Evolutionary conservation across 2,329 filamentous ascomycete genomes (phyloP).

Genomic region (Endoconidiophora polonica): DNA sequence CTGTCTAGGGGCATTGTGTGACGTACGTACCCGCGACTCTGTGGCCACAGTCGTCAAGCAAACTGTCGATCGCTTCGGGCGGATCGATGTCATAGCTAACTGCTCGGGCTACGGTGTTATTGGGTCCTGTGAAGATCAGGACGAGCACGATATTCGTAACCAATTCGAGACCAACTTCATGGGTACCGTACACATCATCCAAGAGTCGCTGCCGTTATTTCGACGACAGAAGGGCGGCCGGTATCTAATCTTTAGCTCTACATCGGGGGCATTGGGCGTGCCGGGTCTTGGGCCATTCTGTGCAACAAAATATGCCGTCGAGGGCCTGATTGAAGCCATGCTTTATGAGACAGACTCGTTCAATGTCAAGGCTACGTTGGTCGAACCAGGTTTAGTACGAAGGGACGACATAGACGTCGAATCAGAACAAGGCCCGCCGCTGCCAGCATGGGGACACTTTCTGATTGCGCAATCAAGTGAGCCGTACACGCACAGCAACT

Average conservation of each 20-base stretch:
- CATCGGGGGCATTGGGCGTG: constrained; percentile 79
- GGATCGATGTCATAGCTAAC: constrained; percentile 79
- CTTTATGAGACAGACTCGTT: constrained; percentile 85
- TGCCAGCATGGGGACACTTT: constrained; percentile 83
- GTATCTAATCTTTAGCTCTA: constrained; percentile 90
- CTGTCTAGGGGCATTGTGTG: constrained; percentile 70
- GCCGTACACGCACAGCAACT: constrained; percentile 59
- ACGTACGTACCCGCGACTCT: constrained; percentile 68
- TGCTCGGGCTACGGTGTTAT: constrained; percentile 94
- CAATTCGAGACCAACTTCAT: constrained; percentile 98
- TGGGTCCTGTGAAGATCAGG: constrained; percentile 89
- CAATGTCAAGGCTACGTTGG: constrained; percentile 84
- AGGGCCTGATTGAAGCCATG: constrained; percentile 91
- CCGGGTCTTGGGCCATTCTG: constrained; percentile 89
- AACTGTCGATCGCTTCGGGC: constrained; percentile 58
- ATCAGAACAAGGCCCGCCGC: constrained; percentile 28
- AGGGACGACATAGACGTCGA: constrained; percentile 55
- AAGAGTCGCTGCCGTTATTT: constrained; percentile 76
- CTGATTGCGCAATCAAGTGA: constrained; percentile 72
- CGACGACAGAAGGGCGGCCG: constrained; percentile 57
- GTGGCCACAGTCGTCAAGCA: constrained; percentile 55
- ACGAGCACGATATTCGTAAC: constrained; percentile 83
- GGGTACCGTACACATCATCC: constrained; percentile 85
- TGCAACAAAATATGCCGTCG: constrained; percentile 92
- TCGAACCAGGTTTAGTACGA: constrained; percentile 77